These are phyloP conservation scores for Euphorbia peplus DNA, from an alignment of 345 rosid genomes.

Conservation along the genomic window DNA sequence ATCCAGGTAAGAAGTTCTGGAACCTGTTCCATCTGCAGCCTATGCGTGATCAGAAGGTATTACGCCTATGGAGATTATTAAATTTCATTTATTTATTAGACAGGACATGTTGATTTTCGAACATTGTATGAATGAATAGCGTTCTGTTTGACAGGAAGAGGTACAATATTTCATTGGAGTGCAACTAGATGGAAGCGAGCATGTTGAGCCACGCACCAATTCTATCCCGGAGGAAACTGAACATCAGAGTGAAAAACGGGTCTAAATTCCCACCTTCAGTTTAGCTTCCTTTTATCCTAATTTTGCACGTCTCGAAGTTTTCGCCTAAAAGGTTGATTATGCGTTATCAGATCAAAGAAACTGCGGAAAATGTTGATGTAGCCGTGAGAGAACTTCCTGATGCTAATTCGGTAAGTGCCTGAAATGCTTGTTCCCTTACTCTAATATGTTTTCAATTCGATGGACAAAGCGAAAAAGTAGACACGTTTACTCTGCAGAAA, in stretches of 20 bases:
- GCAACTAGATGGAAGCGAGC: slow-evolving; percentile 89
- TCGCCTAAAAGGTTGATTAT: slow-evolving; percentile 6
- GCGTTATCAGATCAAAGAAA: slow-evolving; percentile 62
- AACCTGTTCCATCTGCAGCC: slow-evolving; percentile 96
- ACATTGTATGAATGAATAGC: not conserved
- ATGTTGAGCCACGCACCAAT: slow-evolving; percentile 76
- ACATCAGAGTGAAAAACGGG: slow-evolving; percentile 68
- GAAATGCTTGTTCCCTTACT: not conserved
- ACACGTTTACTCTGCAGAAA: slow-evolving; percentile 42
- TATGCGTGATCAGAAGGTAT: slow-evolving; percentile 97
- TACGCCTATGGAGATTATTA: not conserved
- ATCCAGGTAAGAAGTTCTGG: slow-evolving; percentile 97
- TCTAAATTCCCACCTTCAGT: slow-evolving; percentile 18
- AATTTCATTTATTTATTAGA: too few species aligned
- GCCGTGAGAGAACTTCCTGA: slow-evolving; percentile 96
- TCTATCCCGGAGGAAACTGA: slow-evolving; percentile 63
- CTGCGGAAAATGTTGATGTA: slow-evolving; percentile 84
- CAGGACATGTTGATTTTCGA: not conserved
- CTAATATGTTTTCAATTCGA: slow-evolving; percentile 2
- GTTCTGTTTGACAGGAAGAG: slow-evolving; percentile 62
- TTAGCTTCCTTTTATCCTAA: not conserved
- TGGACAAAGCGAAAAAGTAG: slow-evolving; percentile 9
- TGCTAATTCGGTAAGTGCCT: slow-evolving; percentile 66
- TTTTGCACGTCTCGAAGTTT: not conserved
- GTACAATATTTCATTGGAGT: slow-evolving; percentile 98